Evolutionary conservation across 73 alveolate species (phyloP).

Genomic region (Paramecium octaurelia): DNA sequence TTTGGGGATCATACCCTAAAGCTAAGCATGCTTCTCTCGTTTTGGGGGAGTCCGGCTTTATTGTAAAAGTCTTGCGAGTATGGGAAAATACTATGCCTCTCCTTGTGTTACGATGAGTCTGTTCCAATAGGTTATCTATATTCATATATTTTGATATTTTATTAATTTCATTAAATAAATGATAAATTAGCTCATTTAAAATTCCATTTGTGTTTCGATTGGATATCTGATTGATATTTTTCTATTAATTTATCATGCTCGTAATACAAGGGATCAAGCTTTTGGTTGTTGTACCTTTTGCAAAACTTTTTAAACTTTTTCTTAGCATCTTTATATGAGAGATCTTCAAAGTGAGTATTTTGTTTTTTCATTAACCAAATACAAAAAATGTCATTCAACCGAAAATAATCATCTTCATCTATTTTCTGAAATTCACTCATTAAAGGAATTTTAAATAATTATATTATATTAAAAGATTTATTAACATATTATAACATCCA

Average conservation of each 20-base stretch:
- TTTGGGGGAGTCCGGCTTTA: conserved; percentile 22
- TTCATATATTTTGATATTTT: not conserved
- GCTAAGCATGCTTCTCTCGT: conserved; percentile 40
- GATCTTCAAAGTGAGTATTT: not conserved
- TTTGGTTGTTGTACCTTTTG: not conserved
- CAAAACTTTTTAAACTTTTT: not conserved
- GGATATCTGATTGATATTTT: not conserved
- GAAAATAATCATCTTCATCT: not conserved
- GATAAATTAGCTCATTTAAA: not conserved
- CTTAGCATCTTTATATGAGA: not conserved
- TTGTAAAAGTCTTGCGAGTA: not conserved
- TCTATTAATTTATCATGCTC: conserved; percentile 2
- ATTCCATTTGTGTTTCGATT: conserved; percentile 21
- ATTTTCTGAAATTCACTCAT: not conserved
- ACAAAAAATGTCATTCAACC: not conserved
- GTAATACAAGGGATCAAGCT: not conserved
- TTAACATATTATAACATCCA: not conserved
- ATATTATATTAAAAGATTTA: not conserved
- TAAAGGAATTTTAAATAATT: not conserved
- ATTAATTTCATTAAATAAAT: not conserved
- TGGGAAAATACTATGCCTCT: not conserved
- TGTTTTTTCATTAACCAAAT: not conserved
- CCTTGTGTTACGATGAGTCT: not conserved
- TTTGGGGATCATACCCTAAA: not conserved
- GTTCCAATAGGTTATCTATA: not conserved